phyloP scores from a whole-genome alignment of 2,329 filamentous ascomycete species.

The Fusarium kyushuense region DNA sequence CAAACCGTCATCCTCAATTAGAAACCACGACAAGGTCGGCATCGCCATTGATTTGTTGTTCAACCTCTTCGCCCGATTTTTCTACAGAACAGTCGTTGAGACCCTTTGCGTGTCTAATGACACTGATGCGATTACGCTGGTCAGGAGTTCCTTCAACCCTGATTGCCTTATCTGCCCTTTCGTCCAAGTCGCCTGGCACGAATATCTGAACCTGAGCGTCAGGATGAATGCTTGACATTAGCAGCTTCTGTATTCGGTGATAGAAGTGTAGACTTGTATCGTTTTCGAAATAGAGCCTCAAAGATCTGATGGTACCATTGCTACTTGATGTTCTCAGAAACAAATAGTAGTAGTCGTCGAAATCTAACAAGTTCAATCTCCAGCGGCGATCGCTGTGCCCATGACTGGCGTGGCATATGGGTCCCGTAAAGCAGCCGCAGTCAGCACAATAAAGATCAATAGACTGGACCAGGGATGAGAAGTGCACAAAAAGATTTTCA shows the following conservation, averaged over 20 bases:
- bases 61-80: neutral
- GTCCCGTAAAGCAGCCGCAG: neutral
- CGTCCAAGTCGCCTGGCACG: neutral
- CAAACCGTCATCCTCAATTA: neutral
- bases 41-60: neutral
- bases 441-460: neutral
- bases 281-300: slow-evolving; percentile 2
- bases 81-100: neutral
- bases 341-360: neutral
- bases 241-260: neutral
- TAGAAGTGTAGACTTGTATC: too few relatives aligned
- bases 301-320: neutral
- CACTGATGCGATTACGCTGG: neutral
- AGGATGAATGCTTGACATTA: neutral
- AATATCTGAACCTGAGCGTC: slow-evolving; percentile 3
- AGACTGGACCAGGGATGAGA: neutral
- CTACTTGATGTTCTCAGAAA: neutral
- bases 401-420: too few relatives aligned
- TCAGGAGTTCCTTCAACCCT: neutral
- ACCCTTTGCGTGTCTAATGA: neutral
- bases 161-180: neutral
- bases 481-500: neutral
- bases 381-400: neutral
- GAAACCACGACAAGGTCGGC: too few relatives aligned
- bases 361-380: neutral